Base-by-base conservation (phyloP, 331 rosid genomes). In the Quercus lobata region DNA sequence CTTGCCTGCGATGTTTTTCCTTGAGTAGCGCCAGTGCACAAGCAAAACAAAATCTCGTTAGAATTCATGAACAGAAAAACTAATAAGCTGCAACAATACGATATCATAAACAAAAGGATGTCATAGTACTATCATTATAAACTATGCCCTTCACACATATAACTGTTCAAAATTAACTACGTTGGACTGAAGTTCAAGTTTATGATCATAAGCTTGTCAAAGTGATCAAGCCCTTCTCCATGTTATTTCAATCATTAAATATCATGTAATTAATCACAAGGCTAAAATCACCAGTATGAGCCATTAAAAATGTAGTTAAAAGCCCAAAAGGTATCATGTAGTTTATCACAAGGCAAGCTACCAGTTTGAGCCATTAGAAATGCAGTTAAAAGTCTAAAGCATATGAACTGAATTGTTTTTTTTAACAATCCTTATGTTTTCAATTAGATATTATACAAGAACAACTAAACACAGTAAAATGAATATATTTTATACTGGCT, bases 1-100 rank as follows among this genome's bases (percentile, higher is more conserved):
- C 93, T 60, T 81, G 90, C 97, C 91, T 92, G 82, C 9, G 97
- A 84, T 57, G 94, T 88, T 87, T 94, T 94, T 74, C 97, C 97
- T 92, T 94, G 66, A 80, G 78, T 80, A 80, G 83, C 72, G 73
- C 79, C 57, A 75, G 63, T 49, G 79, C 80, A 74, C 88, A 88
- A 77, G 85, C 82, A 82, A 78, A 80, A 78, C 15, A 66, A 25
- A 81, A 73, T 83, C 32, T 54, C 32, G 91, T 80, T 83, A 90
- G 79, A 79, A 81, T 34, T 62, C 75, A 76, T 32, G 63, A 60
- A 69, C 77, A 62, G 78, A 66, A 60, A 71, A 74, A 73, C 29
- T 83, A 78, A 56, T 53, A 30, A 30, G 70, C 81, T 79, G 82
- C 72, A 52, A 78, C 63, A 76, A 84, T 81, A 80, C 1, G 76